These are phyloP conservation scores for Botrytis byssoidea DNA, from an alignment of 2,329 filamentous ascomycete genomes.

Conservation along the genomic window DNA sequence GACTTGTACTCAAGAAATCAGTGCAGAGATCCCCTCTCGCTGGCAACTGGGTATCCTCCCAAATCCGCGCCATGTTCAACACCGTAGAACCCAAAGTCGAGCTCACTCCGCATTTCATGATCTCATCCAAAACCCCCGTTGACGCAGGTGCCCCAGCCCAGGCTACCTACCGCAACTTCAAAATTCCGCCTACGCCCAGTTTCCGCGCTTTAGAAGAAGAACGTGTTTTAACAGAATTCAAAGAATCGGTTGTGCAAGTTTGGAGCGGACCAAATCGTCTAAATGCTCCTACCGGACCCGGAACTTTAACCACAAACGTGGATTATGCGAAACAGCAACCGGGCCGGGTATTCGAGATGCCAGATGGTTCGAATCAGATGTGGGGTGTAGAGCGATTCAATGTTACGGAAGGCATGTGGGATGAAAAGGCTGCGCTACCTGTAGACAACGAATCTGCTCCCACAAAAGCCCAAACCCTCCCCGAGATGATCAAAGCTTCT, in stretches of 20 bases:
- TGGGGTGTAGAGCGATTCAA: constrained; percentile 87
- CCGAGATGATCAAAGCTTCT: constrained; percentile 74
- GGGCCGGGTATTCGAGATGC: constrained; percentile 92
- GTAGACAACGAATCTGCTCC: constrained; percentile 46
- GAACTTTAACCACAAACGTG: constrained; percentile 58
- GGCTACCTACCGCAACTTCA: constrained; percentile 70
- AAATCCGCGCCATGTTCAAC: constrained; percentile 79
- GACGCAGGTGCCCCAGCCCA: constrained; percentile 81
- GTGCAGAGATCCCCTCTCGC: constrained; percentile 82
- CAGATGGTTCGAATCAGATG: constrained; percentile 93
- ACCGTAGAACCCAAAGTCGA: constrained; percentile 67
- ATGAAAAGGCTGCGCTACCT: constrained; percentile 71
- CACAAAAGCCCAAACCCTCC: constrained; percentile 75
- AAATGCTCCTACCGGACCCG: constrained; percentile 46
- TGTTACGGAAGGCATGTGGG: constrained; percentile 86
- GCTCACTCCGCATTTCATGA: constrained; percentile 80
- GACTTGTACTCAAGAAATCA: constrained; percentile 88
- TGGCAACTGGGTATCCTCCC: constrained; percentile 85
- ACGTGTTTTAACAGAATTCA: constrained; percentile 90
- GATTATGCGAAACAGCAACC: constrained; percentile 71
- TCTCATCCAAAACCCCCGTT: constrained; percentile 83
- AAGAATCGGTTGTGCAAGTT: constrained; percentile 92
- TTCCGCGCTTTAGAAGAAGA: constrained; percentile 88
- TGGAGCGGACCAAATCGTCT: constrained; percentile 81
- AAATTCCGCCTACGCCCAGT: constrained; percentile 59